Evolutionary conservation across 23 red algal species (phyloP), one percentile per base, ranked within the genome.

Genomic region (Gracilariopsis chorda): DNA sequence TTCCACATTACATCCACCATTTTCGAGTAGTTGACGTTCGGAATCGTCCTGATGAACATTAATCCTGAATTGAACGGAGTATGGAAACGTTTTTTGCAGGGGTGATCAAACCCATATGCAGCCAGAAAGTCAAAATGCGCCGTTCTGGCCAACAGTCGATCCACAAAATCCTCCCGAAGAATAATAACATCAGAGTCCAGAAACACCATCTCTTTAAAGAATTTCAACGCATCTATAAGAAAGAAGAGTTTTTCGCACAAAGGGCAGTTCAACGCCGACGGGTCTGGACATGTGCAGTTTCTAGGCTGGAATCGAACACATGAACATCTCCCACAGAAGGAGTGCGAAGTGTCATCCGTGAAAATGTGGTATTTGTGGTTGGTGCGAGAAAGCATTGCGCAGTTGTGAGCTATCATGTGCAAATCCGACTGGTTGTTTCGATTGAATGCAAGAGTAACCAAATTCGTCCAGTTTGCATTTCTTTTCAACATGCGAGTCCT

Each of bases 221-320:
- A n/a, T 57, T 88, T 48, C 67, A 88, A 43, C 44, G 48, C 27
- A 42, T 55, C 27, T 12, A 88, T 44, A 20, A 88, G 17, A 60
- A 88, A 88, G 49, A 57, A 40, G 23, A 88, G 63, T 67, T 88
- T 88, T 58, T 88, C 84, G 49, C 84, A 88, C 19, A 74, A 39
- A 43, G 63, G 20, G 65, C 84, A 88, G 23, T 71, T 61, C 3
- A 36, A 32, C 13, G 41, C 17, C 29, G 39, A 48, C 48, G 65
- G 67, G 25, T 88, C 17, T 6, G 84, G 84, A 74, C 84, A 88
- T 0, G 43, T 20, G 30, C 84, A 88, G 9, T 46, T 61, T 23
- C 36, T 75, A 3, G 84, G 67, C 35, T 40, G n/a, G 29, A 88
- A 88, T 10, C 63, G 63, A 43, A 88, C 40, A 25, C 84, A 88